These are phyloP conservation scores for Ambrosia trifida DNA, from an alignment of 129 eudicot species.

Conservation along the genomic window DNA sequence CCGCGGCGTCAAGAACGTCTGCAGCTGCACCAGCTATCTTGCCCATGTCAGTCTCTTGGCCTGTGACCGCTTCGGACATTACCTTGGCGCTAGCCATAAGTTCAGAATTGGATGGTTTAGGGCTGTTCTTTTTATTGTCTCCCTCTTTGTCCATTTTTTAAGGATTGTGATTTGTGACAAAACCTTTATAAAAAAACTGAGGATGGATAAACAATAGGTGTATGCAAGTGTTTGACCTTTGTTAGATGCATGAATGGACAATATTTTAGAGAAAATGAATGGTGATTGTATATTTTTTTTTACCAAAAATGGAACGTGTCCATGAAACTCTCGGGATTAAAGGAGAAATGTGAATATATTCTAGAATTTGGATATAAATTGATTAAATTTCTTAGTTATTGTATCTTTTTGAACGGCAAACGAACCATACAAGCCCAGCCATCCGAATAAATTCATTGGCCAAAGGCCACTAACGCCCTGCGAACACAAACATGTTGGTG, in stretches of 20 bases:
- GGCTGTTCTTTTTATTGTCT: constrained; percentile 22
- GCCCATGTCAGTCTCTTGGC: constrained; percentile 49
- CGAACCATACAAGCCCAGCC: no score
- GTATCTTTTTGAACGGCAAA: no score
- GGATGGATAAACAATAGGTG: not conserved
- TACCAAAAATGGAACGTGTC: not conserved
- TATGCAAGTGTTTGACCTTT: not conserved
- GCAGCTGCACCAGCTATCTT: constrained; percentile 79
- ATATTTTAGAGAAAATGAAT: not conserved
- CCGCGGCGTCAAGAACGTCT: constrained; percentile 62
- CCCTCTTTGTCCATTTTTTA: not conserved
- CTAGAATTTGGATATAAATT: no score
- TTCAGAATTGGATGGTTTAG: constrained; percentile 48
- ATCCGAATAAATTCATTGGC: no score
- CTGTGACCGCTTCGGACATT: constrained; percentile 56
- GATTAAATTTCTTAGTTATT: no score
- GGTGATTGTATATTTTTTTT: not conserved
- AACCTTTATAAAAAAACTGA: not conserved
- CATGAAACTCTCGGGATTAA: not conserved
- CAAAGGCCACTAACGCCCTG: no score
- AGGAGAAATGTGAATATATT: not conserved
- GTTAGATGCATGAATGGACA: not conserved
- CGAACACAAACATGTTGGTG: no score
- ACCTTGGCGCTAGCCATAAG: constrained; percentile 71
- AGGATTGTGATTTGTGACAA: not conserved